A percentile compares a stretch with the other conserved stretches of the same genome.
These are phyloP conservation scores for Metschnikowia gruessii DNA, from an alignment of 805 yeast genomes.

Conservation along the genomic window DNA sequence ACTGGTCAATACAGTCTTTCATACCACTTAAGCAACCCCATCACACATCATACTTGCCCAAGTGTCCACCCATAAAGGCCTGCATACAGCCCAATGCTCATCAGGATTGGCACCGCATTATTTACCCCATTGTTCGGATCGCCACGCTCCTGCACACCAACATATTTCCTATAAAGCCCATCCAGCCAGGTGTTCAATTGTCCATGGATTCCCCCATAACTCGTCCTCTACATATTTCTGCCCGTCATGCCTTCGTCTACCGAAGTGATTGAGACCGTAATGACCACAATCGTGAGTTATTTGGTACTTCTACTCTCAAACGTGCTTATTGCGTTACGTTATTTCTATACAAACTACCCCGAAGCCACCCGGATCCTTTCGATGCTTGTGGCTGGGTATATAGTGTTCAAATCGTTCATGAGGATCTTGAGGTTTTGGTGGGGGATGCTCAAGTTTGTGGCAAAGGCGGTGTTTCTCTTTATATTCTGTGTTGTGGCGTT, in stretches of 20 bases:
- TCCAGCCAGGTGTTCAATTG: constrained; percentile 2
- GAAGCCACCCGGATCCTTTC: constrained; percentile 7
- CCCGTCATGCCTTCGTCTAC: constrained; percentile 7
- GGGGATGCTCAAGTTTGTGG: constrained; percentile 7
- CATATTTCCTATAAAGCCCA: background rate
- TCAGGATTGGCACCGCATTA: background rate
- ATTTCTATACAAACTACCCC: constrained; percentile 9
- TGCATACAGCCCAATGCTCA: background rate
- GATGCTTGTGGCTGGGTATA: constrained; percentile 8
- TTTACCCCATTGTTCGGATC: constrained; percentile 1
- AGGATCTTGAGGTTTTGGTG: constrained; percentile 16
- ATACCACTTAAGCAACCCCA: too few relatives aligned
- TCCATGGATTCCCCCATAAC: background rate
- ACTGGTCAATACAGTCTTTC: too few relatives aligned
- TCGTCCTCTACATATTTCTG: background rate
- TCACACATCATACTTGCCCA: background rate
- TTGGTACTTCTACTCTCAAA: background rate
- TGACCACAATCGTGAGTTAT: constrained; percentile 1
- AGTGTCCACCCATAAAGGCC: background rate
- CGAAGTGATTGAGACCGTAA: constrained; percentile 1
- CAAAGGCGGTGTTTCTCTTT: constrained; percentile 8
- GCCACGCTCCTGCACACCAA: background rate
- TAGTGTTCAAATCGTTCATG: constrained; percentile 9
- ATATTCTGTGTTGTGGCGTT: background rate
- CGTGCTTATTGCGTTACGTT: constrained; percentile 5